Conservation (phyloP, 2,329 filamentous ascomycete genomes). For the Endothia cerciana region DNA sequence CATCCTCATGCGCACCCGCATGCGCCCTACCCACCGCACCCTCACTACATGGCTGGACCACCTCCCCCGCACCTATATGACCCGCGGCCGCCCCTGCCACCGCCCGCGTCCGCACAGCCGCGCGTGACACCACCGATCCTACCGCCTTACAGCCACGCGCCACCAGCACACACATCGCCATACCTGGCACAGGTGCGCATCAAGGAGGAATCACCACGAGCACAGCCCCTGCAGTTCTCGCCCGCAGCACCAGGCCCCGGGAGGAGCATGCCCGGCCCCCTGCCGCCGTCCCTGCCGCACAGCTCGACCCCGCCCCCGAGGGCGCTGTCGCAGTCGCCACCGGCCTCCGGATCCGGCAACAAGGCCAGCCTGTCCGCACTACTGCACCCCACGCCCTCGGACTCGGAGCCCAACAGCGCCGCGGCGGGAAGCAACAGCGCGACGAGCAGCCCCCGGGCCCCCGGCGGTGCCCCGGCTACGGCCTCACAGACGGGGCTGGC, state of each 20-base stretch:
- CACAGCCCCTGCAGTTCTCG: constrained; percentile 43
- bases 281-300: constrained; percentile 40
- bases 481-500: constrained; percentile 14
- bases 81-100: constrained; percentile 34
- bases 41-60: constrained; percentile 36
- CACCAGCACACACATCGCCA: constrained; percentile 33
- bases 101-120: constrained; percentile 27
- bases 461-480: constrained; percentile 21
- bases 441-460: constrained; percentile 50
- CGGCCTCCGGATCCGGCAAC: constrained; percentile 36
- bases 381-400: constrained; percentile 54
- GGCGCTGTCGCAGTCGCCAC: constrained; percentile 54
- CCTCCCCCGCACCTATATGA: constrained; percentile 33
- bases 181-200: constrained; percentile 39
- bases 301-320: constrained; percentile 45
- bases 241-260: constrained; percentile 15
- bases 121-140: constrained; percentile 27
- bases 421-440: constrained; percentile 47
- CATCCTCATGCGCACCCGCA: constrained; percentile 20
- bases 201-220: constrained; percentile 47
- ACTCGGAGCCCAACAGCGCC: constrained; percentile 50
- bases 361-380: constrained; percentile 53
- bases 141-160: constrained; percentile 23
- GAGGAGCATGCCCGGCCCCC: constrained; percentile 46
- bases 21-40: constrained; percentile 41